These are phyloP conservation scores for Penicillium daleae DNA, from an alignment of 495 filamentous ascomycete species.

Conservation along the genomic window DNA sequence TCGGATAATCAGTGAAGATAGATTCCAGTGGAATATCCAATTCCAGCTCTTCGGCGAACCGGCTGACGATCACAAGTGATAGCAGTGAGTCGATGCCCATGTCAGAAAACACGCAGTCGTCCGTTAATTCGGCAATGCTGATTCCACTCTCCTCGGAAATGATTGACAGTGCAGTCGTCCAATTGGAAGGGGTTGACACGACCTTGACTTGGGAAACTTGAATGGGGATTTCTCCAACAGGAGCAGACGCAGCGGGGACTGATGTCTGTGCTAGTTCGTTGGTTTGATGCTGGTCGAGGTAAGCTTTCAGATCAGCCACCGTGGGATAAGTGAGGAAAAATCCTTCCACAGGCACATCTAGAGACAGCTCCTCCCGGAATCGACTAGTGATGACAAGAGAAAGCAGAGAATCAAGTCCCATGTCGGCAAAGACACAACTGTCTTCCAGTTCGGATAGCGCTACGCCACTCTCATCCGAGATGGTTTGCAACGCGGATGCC, in stretches of 20 bases:
- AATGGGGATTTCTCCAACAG: not conserved
- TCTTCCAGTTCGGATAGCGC: conserved; percentile 32
- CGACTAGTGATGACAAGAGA: conserved; percentile 40
- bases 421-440: conserved; percentile 39
- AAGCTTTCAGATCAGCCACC: not conserved
- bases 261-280: not conserved
- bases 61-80: not conserved
- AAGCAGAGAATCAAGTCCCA: conserved; percentile 57
- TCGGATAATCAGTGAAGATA: not conserved
- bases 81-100: not conserved
- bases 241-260: not conserved
- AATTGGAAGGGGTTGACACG: not conserved
- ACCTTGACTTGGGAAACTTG: not conserved
- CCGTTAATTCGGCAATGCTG: not conserved
- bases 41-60: not conserved
- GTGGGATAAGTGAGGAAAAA: conserved; percentile 58
- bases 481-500: conserved; percentile 8
- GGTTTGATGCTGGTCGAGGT: not conserved
- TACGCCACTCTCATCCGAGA: conserved; percentile 34
- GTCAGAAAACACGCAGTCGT: not conserved
- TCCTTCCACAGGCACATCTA: conserved; percentile 41
- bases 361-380: conserved; percentile 31
- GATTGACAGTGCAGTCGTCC: not conserved
- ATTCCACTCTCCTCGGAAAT: not conserved
- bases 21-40: not conserved